phyloP scores from a whole-genome alignment of 257 asterid species.

The Lithospermum erythrorhizon region DNA sequence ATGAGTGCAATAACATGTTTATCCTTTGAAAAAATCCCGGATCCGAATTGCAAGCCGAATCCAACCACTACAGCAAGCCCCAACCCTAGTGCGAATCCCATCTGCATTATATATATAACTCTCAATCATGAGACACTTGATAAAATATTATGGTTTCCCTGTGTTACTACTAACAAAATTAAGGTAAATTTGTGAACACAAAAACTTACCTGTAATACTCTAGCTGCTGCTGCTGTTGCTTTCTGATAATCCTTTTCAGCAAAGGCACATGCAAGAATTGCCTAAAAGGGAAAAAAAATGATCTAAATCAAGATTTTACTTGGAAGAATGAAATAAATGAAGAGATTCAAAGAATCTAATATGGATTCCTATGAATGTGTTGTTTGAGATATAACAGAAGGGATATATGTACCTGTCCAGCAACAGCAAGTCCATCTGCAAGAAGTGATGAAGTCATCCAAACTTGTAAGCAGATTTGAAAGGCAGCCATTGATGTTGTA shows the following conservation, averaged over 20 bases:
- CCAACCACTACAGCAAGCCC: constrained; percentile 68
- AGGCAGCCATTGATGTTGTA: constrained; percentile 82
- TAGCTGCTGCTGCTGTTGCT: constrained; percentile 67
- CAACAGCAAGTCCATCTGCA: constrained; percentile 97
- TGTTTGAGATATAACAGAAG: neutral
- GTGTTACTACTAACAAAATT: neutral
- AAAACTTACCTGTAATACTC: constrained; percentile 63
- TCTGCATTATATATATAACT: constrained; percentile 26
- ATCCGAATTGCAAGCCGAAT: constrained; percentile 66
- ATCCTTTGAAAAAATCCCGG: constrained; percentile 78
- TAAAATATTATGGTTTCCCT: neutral
- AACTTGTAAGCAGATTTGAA: constrained; percentile 83
- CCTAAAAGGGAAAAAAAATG: constrained; percentile 28
- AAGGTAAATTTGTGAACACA: neutral
- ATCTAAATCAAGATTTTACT: neutral
- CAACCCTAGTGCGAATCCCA: constrained; percentile 78
- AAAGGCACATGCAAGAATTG: constrained; percentile 92
- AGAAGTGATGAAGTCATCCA: constrained; percentile 93
- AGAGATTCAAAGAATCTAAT: neutral
- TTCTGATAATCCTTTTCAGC: constrained; percentile 83
- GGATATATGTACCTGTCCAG: constrained; percentile 64
- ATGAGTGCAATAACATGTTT: constrained; percentile 41
- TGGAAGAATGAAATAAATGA: neutral
- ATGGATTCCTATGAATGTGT: neutral
- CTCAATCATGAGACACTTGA: neutral